Conservation (phyloP, 2,329 filamentous ascomycete genomes). For the Nigrospora osmanthi region DNA sequence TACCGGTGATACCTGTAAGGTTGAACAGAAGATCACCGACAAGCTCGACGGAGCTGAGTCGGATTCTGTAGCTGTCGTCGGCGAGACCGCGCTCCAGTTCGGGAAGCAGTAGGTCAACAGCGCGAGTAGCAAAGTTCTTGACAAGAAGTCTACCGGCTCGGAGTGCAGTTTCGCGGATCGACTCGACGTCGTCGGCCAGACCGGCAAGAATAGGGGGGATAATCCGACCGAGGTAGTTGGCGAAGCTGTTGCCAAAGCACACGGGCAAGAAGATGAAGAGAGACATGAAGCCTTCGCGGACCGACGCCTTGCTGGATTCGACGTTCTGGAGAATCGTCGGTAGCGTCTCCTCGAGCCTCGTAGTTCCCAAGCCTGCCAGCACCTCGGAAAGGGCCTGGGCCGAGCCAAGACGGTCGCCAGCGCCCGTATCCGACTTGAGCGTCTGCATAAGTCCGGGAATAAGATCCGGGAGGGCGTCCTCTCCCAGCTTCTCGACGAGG, state of each 20-base stretch:
- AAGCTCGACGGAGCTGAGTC: slow-evolving; percentile 94
- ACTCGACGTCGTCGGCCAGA: slow-evolving; percentile 90
- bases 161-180: slow-evolving; percentile 92
- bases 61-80: slow-evolving; percentile 96
- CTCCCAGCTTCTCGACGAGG: slow-evolving; percentile 94
- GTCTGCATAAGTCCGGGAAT: slow-evolving; percentile 97
- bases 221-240: slow-evolving; percentile 89
- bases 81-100: slow-evolving; percentile 93
- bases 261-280: slow-evolving; percentile 98
- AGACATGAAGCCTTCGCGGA: slow-evolving; percentile 98
- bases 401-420: slow-evolving; percentile 90
- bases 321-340: slow-evolving; percentile 96
- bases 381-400: slow-evolving; percentile 96
- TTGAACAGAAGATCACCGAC: slow-evolving; percentile 97
- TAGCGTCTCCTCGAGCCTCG: slow-evolving; percentile 87
- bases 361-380: slow-evolving; percentile 86
- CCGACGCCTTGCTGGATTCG: slow-evolving; percentile 78
- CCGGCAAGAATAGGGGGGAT: slow-evolving; percentile 93
- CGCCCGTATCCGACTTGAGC: slow-evolving; percentile 93
- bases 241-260: slow-evolving; percentile 97
- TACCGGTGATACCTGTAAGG: slow-evolving; percentile 84
- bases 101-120: slow-evolving; percentile 87
- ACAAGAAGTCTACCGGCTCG: slow-evolving; percentile 89
- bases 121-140: slow-evolving; percentile 95
- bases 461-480: slow-evolving; percentile 92